Evolutionary conservation across 768 basidiomycete species (phyloP), one percentile per base, ranked within the genome.

Genomic region (Xerocomus brunneocitrinus): DNA sequence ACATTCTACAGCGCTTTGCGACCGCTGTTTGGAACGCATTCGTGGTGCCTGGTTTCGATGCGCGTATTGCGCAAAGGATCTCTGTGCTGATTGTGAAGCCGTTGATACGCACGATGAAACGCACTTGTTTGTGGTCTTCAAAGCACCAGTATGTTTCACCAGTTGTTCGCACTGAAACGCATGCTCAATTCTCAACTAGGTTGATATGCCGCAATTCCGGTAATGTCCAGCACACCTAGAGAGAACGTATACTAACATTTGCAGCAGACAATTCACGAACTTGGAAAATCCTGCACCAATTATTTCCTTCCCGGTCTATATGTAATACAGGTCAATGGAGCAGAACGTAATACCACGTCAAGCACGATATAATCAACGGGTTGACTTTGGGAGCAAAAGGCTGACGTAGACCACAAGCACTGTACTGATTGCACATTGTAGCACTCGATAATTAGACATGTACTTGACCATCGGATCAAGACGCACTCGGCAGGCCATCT

Each of bases 11-110:
- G 88, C 92, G 6, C 69, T 92, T 6, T 98, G 95, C 60, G 95
- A 98, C 71, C 81, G 85, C 42, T 95, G 95, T 67, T 82, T 92
- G 76, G 79, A 77, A 25, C 79, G 77, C 47, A 95, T 97, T 50
- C 72, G 76, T n/a, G 95, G 95, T 14, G 81, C 83, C 59, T 98
- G 95, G 95, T 89, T 85, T 70, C 81, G 88, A 59, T 98, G 95
- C 63, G 91, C 83, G 4, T 91, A 92, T 64, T 97, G 94, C 63
- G 78, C 79, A 6, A 84, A 81, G 59, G 95, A 98, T 66, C 73
- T 95, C n/a, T 97, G 95, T 70, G 83, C 83, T 39, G 78, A 78
- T 30, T 95, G 94, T 61, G 89, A 94, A 67, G 76, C 73, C 43
- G 72, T 88, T 27, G 91, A 91, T 62, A 86, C 87, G 42, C 94